These are phyloP conservation scores for Hypoxylon lienhwacheense DNA, from an alignment of 495 filamentous ascomycete genomes.

Conservation along the genomic window DNA sequence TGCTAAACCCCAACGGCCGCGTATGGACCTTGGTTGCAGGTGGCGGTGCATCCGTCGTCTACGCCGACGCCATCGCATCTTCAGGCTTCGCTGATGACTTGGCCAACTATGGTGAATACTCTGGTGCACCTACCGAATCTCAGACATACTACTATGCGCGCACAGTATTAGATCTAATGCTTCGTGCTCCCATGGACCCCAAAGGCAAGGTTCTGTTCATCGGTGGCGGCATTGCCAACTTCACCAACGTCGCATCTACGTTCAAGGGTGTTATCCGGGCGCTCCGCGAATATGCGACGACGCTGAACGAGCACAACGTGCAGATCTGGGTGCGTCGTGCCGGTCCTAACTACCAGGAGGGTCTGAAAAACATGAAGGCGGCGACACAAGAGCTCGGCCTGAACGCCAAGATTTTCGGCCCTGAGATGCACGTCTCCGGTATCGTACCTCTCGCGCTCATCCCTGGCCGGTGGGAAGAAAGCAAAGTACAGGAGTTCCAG, in stretches of 20 bases:
- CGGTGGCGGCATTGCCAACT: conserved; percentile 99
- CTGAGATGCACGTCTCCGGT: conserved; percentile 84
- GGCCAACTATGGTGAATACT: conserved; percentile 99
- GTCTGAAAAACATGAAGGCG: conserved; percentile 98
- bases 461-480: conserved; percentile 56
- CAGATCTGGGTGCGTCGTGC: conserved; percentile 99
- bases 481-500: conserved; percentile 57
- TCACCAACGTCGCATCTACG: conserved; percentile 94
- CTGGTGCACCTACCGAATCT: conserved; percentile 94
- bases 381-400: conserved; percentile 91
- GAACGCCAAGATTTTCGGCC: conserved; percentile 94
- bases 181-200: conserved; percentile 79
- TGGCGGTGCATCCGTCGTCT: conserved; percentile 99
- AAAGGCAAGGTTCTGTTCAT: conserved; percentile 99
- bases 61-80: conserved; percentile 97
- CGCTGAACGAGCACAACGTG: conserved; percentile 93
- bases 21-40: conserved; percentile 98
- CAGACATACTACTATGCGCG: conserved; percentile 98
- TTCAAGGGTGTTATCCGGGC: conserved; percentile 99
- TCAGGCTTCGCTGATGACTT: conserved; percentile 94
- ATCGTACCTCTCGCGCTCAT: conserved; percentile 66
- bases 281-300: conserved; percentile 83
- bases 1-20: conserved; percentile 86
- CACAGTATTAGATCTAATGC: conserved; percentile 97
- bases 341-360: conserved; percentile 99